Conservation (phyloP, 1,284 basidiomycete genomes). For the Malassezia nana region DNA sequence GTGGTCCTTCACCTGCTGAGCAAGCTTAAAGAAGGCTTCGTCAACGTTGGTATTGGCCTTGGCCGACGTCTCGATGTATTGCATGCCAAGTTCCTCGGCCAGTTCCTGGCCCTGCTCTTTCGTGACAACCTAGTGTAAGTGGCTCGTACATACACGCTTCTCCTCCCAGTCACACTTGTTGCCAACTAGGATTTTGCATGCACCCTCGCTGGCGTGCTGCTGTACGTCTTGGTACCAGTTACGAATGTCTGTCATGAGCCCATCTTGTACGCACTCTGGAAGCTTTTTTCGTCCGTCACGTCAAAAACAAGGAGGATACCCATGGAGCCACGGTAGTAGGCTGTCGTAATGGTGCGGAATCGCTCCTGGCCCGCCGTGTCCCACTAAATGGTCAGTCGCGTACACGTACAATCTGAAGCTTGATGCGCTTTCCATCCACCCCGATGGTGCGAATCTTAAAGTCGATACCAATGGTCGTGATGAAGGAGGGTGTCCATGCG, state of each 20-base stretch:
- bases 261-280: conserved; percentile 68
- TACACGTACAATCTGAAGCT: conserved; percentile 79
- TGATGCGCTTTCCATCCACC: conserved; percentile 88
- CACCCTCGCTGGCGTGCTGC: conserved; percentile 95
- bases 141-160: conserved; percentile 57
- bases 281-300: conserved; percentile 93
- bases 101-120: conserved; percentile 64
- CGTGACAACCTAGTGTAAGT: conserved; percentile 57
- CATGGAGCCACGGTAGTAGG: conserved; percentile 99
- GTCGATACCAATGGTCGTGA: conserved; percentile 80
- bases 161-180: conserved; percentile 99
- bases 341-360: conserved; percentile 97
- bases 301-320: conserved; percentile 97
- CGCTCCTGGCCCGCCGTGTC: conserved; percentile 98
- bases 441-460: conserved; percentile 78
- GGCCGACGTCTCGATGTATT: conserved; percentile 95
- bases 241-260: conserved; percentile 66
- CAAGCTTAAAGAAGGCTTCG: conserved; percentile 95
- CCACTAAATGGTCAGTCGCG: conserved; percentile 58
- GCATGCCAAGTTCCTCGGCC: conserved; percentile 77
- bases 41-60: conserved; percentile 97
- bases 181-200: conserved; percentile 97
- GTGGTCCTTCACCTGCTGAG: conserved; percentile 68
- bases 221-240: conserved; percentile 98
- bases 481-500: conserved; percentile 98